A percentile compares a stretch with the other conserved stretches of the same genome.
These are phyloP conservation scores for Cytospora leucostoma DNA, from an alignment of 2,329 filamentous ascomycete genomes.

Conservation along the genomic window DNA sequence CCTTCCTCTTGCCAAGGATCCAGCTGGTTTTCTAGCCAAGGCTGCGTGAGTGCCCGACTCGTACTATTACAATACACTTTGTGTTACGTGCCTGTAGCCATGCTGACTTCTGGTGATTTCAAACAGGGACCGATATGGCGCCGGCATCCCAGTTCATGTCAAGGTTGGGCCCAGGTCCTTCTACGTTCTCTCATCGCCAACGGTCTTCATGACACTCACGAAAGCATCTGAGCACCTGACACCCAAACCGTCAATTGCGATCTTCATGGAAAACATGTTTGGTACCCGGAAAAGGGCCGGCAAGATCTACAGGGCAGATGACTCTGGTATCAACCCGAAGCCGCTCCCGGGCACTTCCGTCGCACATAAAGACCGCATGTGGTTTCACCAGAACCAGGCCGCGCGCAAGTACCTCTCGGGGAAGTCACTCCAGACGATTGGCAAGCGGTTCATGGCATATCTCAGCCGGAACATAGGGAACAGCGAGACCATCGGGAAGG, in stretches of 20 bases:
- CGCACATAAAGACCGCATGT: not conserved
- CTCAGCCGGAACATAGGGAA: not conserved
- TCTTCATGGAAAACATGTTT: slow-evolving; percentile 1
- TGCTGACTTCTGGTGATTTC: too few relatives aligned
- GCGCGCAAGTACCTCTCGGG: not conserved
- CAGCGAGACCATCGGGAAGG: not conserved
- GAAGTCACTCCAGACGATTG: not conserved
- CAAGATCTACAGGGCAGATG: not conserved
- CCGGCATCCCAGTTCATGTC: not conserved
- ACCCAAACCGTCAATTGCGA: not conserved
- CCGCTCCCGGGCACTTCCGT: not conserved
- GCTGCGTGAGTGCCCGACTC: not conserved
- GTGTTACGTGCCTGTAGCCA: too few relatives aligned
- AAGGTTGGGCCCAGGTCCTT: not conserved
- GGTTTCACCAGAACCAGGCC: not conserved
- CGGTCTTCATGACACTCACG: not conserved
- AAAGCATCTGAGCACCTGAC: not conserved
- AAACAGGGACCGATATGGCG: not conserved
- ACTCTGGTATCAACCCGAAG: not conserved
- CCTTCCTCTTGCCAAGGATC: not conserved
- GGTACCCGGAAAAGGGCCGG: not conserved
- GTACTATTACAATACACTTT: too few relatives aligned
- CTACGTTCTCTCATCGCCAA: not conserved
- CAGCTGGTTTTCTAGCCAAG: not conserved
- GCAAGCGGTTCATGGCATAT: not conserved